A percentile compares a stretch with the other conserved stretches of the same genome.
Evolutionary conservation across 768 basidiomycete species (phyloP).

Genomic region (Porphyrellus cyaneotinctus): DNA sequence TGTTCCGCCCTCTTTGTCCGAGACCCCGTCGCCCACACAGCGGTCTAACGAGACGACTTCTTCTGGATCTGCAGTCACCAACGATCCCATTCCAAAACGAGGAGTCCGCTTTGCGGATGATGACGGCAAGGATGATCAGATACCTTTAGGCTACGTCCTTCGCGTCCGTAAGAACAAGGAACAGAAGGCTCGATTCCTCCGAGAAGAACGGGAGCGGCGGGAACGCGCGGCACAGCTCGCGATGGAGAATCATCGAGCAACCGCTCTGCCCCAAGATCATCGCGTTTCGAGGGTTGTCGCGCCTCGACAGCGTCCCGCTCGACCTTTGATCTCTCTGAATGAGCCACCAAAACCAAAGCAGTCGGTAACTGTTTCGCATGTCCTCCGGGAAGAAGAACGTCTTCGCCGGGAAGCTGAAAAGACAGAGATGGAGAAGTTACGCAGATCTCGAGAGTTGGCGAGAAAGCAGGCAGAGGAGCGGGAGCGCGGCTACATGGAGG

Average conservation of each 20-base stretch:
- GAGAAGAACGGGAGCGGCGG: constrained; percentile 53
- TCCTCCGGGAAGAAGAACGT: constrained; percentile 40
- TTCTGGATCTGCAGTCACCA: constrained; percentile 10
- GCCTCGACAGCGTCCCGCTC: constrained; percentile 14
- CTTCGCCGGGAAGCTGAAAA: constrained; percentile 45
- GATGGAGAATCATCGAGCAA: constrained; percentile 32
- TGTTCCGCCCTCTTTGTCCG: not conserved
- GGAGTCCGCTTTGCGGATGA: constrained; percentile 66
- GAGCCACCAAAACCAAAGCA: constrained; percentile 9
- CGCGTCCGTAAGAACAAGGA: constrained; percentile 70
- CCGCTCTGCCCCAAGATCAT: constrained; percentile 4
- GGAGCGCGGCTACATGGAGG: constrained; percentile 52
- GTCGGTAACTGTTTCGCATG: constrained; percentile 2
- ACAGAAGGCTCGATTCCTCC: constrained; percentile 66
- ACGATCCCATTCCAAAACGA: constrained; percentile 32
- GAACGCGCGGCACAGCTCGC: constrained; percentile 32
- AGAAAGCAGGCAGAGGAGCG: constrained; percentile 45
- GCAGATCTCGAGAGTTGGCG: constrained; percentile 35
- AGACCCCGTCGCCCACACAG: not conserved
- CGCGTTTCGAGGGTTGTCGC: constrained; percentile 13
- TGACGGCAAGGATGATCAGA: constrained; percentile 57
- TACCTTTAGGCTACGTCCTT: constrained; percentile 67
- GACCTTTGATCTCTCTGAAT: constrained; percentile 14
- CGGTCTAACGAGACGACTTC: not conserved
- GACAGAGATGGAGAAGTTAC: constrained; percentile 48